Percentiles rank a stretch among this genome's conserved stretches.
These are phyloP conservation scores for Erythrobasidium yunnanense DNA, from an alignment of 768 basidiomycete genomes.

Conservation along the genomic window DNA sequence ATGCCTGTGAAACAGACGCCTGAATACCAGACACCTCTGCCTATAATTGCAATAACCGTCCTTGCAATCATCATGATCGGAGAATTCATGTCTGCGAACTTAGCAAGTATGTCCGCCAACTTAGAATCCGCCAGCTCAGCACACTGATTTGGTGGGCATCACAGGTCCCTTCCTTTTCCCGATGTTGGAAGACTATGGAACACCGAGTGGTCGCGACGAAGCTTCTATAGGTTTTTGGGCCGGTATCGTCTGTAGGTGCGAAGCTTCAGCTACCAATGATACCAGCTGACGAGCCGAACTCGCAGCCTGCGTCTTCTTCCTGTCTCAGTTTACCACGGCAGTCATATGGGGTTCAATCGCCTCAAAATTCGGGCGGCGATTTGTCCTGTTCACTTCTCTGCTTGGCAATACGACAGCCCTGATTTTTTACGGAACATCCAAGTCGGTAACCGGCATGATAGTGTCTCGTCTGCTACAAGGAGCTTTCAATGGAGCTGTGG, in stretches of 20 bases:
- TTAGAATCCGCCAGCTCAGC: slow-evolving; percentile 70
- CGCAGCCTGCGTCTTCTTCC: slow-evolving; percentile 70
- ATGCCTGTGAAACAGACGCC: slow-evolving; percentile 12
- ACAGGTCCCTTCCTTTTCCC: neutral
- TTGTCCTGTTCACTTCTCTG: slow-evolving; percentile 72
- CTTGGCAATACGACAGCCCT: slow-evolving; percentile 74
- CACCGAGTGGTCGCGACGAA: slow-evolving; percentile 60
- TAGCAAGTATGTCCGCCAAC: slow-evolving; percentile 74
- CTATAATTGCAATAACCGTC: slow-evolving; percentile 76
- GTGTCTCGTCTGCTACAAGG: slow-evolving; percentile 74
- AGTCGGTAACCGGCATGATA: slow-evolving; percentile 65
- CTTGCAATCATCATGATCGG: slow-evolving; percentile 53
- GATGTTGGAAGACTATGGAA: slow-evolving; percentile 35
- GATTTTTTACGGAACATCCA: slow-evolving; percentile 64
- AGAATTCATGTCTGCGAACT: slow-evolving; percentile 76
- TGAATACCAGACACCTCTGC: slow-evolving; percentile 58
- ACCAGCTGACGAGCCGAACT: neutral
- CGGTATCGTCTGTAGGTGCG: slow-evolving; percentile 60
- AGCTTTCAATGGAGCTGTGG: slow-evolving; percentile 83
- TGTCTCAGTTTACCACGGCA: slow-evolving; percentile 91
- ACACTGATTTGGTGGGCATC: slow-evolving; percentile 33
- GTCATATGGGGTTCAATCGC: slow-evolving; percentile 94
- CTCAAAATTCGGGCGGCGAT: slow-evolving; percentile 74
- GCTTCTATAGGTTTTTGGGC: slow-evolving; percentile 82
- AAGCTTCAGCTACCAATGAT: neutral